These are phyloP conservation scores for Biscogniauxia mediterranea DNA, from an alignment of 2,329 filamentous ascomycete genomes.

Conservation along the genomic window DNA sequence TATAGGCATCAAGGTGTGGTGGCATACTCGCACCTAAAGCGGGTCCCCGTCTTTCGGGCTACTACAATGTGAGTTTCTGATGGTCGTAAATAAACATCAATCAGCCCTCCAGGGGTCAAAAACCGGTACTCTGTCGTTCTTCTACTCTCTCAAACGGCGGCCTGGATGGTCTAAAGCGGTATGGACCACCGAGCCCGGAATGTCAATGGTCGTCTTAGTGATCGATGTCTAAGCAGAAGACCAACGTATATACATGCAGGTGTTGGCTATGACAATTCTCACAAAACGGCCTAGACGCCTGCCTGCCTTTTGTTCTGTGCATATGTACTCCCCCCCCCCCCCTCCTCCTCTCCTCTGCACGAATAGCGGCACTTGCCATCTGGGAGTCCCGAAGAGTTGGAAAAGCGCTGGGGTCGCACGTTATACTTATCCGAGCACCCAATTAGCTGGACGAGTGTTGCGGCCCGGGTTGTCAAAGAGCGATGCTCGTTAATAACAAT, in stretches of 20 bases:
- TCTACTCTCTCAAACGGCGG: not conserved
- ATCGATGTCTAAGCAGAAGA: not conserved
- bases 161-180: not conserved
- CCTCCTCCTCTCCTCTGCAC: too few species aligned
- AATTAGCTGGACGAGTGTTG: not conserved
- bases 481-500: not conserved
- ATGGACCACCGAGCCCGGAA: not conserved
- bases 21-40: not conserved
- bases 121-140: not conserved
- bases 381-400: not conserved
- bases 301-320: not conserved
- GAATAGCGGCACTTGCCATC: not conserved
- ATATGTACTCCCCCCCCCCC: too few species aligned
- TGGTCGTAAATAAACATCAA: not conserved
- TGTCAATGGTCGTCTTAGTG: not conserved
- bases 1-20: not conserved
- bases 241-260: not conserved
- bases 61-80: not conserved
- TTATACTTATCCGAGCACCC: not conserved
- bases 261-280: not conserved
- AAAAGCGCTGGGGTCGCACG: not conserved
- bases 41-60: not conserved
- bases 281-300: not conserved
- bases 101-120: not conserved
- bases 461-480: not conserved